Evolutionary conservation across 148 eudicot species (phyloP), one percentile per base, ranked within the genome.

Genomic region (Camellia lanceoleosa): DNA sequence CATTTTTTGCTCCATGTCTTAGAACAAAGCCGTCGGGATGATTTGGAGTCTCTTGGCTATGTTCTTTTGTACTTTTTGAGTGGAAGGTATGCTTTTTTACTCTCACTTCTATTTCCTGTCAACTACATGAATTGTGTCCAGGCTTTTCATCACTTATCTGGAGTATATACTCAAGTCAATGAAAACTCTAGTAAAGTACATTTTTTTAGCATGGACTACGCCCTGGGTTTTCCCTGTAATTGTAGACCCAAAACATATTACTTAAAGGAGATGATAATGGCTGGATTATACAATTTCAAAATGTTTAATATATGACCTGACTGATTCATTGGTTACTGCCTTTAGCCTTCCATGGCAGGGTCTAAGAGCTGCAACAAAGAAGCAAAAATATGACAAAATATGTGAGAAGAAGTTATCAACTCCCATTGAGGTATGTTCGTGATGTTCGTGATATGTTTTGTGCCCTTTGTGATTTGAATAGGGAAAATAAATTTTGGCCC

Each of bases 11-110:
- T 60, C 62, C 20, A 47, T 61, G 18, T 60, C 76, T 30, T 79
- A 91, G 94, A 91, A 83, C 94, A 91, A 89, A 91, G 94, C 77
- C 89, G 94, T 8, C 91, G 94, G 68, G 94, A 91, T 86, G 94
- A 91, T 81, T 79, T 91, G 78, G 94, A 89, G 84, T 91, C 94
- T 6, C 91, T 91, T 75, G 92, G 94, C 73, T 91, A 91, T 71
- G 94, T 91, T 16, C 91, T 91, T 58, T 84, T 91, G 19, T 91
- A 91, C 84, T 91, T 91, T 73, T 82, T 91, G 86, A 89, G 92
- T 80, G 94, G 94, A 88, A 91, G 94, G 94, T 87, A 80, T 85
- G 86, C 76, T 60, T 20, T 75, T 44, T 43, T 65, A 13, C 44
- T 55, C 44, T 55, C 10, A 73, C 38, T 75, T 12, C 14, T 49